Evolutionary conservation across 2,329 filamentous ascomycete species (phyloP), one percentile per base, ranked within the genome.

Genomic region (Aspergillus oerlinghausenensis): DNA sequence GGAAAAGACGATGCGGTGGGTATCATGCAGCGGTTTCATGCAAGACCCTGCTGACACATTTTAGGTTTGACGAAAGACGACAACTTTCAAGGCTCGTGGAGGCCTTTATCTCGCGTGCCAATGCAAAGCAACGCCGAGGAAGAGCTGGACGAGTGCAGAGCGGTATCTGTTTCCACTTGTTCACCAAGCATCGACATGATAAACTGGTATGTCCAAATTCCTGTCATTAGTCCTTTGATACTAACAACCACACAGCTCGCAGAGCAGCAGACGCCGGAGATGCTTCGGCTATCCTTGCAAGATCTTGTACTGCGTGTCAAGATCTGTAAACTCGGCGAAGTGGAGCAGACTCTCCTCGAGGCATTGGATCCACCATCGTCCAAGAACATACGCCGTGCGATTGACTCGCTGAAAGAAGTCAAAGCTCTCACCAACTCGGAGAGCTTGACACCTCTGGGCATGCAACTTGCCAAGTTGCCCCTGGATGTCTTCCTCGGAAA

Each of bases 241-340:
- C 72, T 62, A 53, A 67, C 49, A 11, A 29, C 11, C 26, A 17
- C 26, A 28, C 55, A 88, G 65, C 91, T 97, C 83, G 86, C 87
- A 51, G 92, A 96, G 60, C 91, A 97, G 69, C 94, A 97, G 76
- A 96, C 91, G 0, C 95, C 94, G 0, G 94, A 99, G 73, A 96
- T 99, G 86, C 84, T 99, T 43, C 88, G 94, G 0, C 79, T 99
- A 3, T 97, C 94, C 0, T 79, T 99, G 10, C 94, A 99, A 73
- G 94, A 99, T 68, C 80, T 99, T 10, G 92, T 96, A 4, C 92
- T 99, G 70, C 87, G 94, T 8, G 92, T 97, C 63, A 99, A 99
- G 76, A 96, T 97, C 49, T 99, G 93, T 79, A 96, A 95, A 68
- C 84, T 99, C 47, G 94, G 94, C 10, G 88, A 90, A 43, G 96